Base-by-base conservation (phyloP, 495 filamentous ascomycete genomes). In the Xylaria castorea region DNA sequence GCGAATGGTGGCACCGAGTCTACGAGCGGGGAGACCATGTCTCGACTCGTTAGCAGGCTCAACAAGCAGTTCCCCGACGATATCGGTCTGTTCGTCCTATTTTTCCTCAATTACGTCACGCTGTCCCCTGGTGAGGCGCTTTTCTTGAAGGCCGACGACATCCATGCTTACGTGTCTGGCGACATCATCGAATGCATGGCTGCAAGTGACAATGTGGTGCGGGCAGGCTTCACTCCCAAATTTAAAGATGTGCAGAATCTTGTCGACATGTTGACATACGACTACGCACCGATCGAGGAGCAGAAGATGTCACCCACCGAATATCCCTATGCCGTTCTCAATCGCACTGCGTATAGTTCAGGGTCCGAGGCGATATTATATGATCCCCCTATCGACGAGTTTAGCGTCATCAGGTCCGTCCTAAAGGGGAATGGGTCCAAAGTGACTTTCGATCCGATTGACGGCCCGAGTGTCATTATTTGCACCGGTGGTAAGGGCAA, bases 171-270 rank as follows among this genome's bases (percentile, higher is more conserved):
- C 80, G 86, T 99, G 42, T 94, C 91, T 32, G 96, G 96, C 57
- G 96, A 99, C 71, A 97, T 99, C 76, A 94, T 99, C 75, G 96
- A 99, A 83, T 98, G 96, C 86, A 99, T 99, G 96, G 96, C 96
- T 1, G 92, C 93, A 27, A 97, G 93, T 44, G 96, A 99, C 84
- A 99, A 99, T 74, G 96, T 99, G 8, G 95, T 99, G 27, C 95
- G 96, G 42, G 96, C 96, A 2, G 96, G 96, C 25, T 95, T 99
- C 80, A 99, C 96, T 0, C 96, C 96, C 12, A 99, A 99, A 81
- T 98, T 95, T 88, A 97, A 98, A 85, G 96, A 99, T 75, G 94
- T 97, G 58, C 86, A 90, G 60, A 98, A 93, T 3, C 87, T 99
- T n/a, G 92, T 95, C 46, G 85, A 87, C 72, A 97, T 97, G 92